A percentile compares a stretch with the other conserved stretches of the same genome.
phyloP scores from a whole-genome alignment of 1,139 yeast species.

The Taphrina wiesneri region DNA sequence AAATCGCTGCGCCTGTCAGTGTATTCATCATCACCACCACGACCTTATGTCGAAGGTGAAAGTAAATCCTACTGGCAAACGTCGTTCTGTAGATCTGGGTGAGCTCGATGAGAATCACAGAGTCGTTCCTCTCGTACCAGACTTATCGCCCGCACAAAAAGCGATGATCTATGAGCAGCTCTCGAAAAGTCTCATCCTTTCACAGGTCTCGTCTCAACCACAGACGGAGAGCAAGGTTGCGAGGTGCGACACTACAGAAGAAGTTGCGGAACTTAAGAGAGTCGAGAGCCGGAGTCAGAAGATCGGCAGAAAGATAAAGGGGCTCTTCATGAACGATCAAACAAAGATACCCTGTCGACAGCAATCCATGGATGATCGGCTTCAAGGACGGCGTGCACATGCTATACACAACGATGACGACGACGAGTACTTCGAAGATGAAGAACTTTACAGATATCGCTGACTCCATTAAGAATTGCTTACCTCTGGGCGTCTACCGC shows the following conservation, averaged over 20 bases:
- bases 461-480: neutral
- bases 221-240: neutral
- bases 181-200: neutral
- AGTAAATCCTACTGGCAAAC: conserved; percentile 15
- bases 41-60: neutral
- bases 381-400: neutral
- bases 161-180: conserved; percentile 23
- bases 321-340: conserved; percentile 22
- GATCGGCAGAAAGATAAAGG: conserved; percentile 17
- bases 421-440: neutral
- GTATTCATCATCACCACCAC: too few relatives aligned
- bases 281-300: conserved; percentile 9
- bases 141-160: conserved; percentile 18
- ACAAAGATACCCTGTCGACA: neutral
- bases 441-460: conserved; percentile 1
- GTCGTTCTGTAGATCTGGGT: conserved; percentile 14
- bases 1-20: too few relatives aligned
- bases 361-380: conserved; percentile 9
- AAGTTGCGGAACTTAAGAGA: neutral
- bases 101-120: neutral
- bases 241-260: neutral
- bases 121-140: conserved; percentile 26
- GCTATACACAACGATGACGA: neutral
- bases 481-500: too few relatives aligned
- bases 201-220: neutral